phyloP scores from a whole-genome alignment of 2,329 filamentous ascomycete genomes.

The Teratosphaeria pseudoeucalypti region DNA sequence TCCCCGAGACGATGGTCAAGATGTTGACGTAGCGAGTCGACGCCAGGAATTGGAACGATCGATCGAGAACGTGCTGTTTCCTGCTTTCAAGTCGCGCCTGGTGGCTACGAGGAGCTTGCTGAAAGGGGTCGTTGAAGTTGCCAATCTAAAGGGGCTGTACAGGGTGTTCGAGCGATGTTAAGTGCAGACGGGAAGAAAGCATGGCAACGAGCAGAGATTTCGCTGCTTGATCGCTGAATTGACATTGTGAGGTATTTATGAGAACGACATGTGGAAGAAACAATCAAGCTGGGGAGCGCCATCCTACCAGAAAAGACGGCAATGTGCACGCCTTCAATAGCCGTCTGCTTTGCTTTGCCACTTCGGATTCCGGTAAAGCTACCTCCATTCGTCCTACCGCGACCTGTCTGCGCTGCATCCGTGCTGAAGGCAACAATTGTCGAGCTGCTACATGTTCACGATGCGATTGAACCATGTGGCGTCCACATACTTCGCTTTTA shows the following conservation, averaged over 20 bases:
- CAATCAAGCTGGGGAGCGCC: neutral
- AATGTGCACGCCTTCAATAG: neutral
- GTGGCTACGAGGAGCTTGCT: conserved; percentile 72
- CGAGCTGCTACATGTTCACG: neutral
- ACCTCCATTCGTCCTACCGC: neutral
- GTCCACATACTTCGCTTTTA: neutral
- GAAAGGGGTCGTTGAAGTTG: conserved; percentile 72
- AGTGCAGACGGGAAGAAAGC: neutral
- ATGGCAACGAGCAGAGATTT: neutral
- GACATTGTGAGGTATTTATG: neutral
- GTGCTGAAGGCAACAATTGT: neutral
- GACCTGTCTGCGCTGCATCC: neutral
- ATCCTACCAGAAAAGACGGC: neutral
- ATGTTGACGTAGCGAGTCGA: conserved; percentile 28
- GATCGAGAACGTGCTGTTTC: conserved; percentile 80
- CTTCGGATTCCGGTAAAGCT: neutral
- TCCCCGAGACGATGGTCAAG: conserved; percentile 33
- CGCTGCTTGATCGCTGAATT: neutral
- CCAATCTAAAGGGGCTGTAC: conserved; percentile 86
- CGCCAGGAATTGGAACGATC: conserved; percentile 52
- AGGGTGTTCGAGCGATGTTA: conserved; percentile 89
- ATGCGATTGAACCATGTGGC: neutral
- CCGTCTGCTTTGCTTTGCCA: neutral
- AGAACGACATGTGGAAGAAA: neutral
- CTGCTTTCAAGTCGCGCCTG: conserved; percentile 71